Conservation (phyloP, 345 rosid species). For the Sonneratia caseolaris region DNA sequence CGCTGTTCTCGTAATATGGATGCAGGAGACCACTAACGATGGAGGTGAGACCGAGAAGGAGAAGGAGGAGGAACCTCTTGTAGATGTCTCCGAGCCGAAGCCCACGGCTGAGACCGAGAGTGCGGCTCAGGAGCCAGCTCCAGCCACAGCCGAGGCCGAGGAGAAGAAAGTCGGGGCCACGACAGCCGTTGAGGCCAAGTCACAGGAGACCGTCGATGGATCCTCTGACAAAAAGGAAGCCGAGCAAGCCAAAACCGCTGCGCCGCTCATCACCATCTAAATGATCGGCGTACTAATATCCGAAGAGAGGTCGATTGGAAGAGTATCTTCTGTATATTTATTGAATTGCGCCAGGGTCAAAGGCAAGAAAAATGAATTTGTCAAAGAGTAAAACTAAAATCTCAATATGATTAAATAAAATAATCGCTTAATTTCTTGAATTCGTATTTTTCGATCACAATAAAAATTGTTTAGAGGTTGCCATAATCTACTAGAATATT, state of each 20-base stretch:
- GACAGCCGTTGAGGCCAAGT: neutral
- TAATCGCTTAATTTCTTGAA: neutral
- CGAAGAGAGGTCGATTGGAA: neutral
- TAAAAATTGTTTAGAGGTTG: no score
- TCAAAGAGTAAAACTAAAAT: no score
- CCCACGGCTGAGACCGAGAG: slow-evolving; percentile 2
- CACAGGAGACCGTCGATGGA: neutral
- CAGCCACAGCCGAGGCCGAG: slow-evolving; percentile 1
- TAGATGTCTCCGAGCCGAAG: slow-evolving; percentile 12
- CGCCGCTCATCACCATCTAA: neutral
- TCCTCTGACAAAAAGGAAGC: neutral
- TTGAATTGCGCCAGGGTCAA: neutral
- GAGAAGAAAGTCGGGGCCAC: slow-evolving; percentile 2
- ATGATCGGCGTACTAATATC: neutral
- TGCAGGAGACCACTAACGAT: slow-evolving; percentile 1
- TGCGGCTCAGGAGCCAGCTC: neutral
- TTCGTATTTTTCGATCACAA: neutral
- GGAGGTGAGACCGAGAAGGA: slow-evolving; percentile 10
- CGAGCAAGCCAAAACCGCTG: neutral
- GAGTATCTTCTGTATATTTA: neutral
- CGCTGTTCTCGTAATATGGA: neutral
- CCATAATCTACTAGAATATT: no score
- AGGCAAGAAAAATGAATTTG: neutral
- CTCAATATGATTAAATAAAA: neutral
- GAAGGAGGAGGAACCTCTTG: slow-evolving; percentile 10